Evolutionary conservation across 2,329 filamentous ascomycete genomes (phyloP), one percentile per base, ranked within the genome.

Genomic region (Raffaelea arxii): DNA sequence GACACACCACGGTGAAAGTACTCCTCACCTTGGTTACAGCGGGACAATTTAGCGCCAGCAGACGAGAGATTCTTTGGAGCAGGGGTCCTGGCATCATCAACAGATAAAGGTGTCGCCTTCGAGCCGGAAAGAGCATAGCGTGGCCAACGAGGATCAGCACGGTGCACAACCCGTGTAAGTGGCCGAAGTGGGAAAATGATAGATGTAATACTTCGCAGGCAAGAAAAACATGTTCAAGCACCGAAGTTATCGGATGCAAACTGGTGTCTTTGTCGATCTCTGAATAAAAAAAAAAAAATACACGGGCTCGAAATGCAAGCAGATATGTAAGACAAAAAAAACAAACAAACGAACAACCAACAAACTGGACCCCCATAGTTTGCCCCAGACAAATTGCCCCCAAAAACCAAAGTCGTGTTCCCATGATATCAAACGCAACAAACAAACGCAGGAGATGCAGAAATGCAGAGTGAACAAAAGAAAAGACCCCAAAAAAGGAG

Each of bases 321-420:
- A 22, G 24, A 35, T 35, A 39, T 18, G 18, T 24, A 36, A 25
- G 3, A 43, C 32, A 32, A 24, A 39, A 25, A 37, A 30, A 41
- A 36, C 27, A 36, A 41, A 14, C 38, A 46, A 41, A 48, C 27
- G 16, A 32, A 10, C 16, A 41, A 14, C 38, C 44, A 41, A 48
- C 27, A 32, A 32, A 10, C 16, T 16, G 16, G 9, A 32, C 27
- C 16, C 27, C 27, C 16, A 9, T 32, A 32, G 16, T 32, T 16
- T 32, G 36, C 9, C n/a, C 5, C 18, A 16, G n/a, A n/a, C n/a
- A n/a, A n/a, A n/a, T n/a, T n/a, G n/a, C n/a, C n/a, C 14, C 2
- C 25, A 39, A 38, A 25, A 44, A 21, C 14, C 27, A 46, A 30
- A 41, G 22, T 22, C 22, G n/a, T 21, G 24, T 7, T 27, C 43